Conservation (phyloP, 2,329 filamentous ascomycete genomes). For the Penicillium sp. region DNA sequence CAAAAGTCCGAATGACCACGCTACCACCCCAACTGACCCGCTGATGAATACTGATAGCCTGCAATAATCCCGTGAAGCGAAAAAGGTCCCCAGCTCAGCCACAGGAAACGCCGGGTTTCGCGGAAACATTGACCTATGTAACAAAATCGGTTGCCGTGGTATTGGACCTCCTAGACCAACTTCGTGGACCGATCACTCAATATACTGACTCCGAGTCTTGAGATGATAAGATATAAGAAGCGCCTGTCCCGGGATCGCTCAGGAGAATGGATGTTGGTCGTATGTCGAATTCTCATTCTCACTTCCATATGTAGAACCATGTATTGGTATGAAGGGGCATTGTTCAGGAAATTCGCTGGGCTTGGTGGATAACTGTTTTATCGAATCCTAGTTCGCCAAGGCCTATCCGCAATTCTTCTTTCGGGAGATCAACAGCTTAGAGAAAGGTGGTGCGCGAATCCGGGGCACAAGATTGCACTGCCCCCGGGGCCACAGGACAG, state of each 20-base stretch:
- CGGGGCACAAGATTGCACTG: neutral
- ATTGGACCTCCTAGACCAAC: neutral
- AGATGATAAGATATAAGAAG: neutral
- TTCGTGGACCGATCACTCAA: no score
- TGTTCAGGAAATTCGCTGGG: neutral
- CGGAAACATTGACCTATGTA: neutral
- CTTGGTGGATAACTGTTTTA: conserved; percentile 7
- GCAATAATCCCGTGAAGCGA: neutral
- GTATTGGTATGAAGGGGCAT: neutral
- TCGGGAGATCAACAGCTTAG: conserved; percentile 14
- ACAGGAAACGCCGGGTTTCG: neutral
- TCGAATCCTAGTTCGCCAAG: conserved; percentile 14
- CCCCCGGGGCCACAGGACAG: neutral
- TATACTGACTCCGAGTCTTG: neutral
- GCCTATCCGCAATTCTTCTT: neutral
- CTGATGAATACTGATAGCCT: neutral
- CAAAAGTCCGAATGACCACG: conserved; percentile 6
- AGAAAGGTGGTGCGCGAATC: neutral
- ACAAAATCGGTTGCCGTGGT: neutral
- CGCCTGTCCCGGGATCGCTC: neutral
- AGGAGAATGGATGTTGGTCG: neutral
- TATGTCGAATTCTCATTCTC: no score
- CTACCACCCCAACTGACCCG: conserved; percentile 1
- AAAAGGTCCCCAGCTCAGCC: neutral
- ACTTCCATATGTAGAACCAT: conserved; percentile 5